These are phyloP conservation scores for Aspergillus aculeatus DNA, from an alignment of 2,329 filamentous ascomycete species.

Conservation along the genomic window DNA sequence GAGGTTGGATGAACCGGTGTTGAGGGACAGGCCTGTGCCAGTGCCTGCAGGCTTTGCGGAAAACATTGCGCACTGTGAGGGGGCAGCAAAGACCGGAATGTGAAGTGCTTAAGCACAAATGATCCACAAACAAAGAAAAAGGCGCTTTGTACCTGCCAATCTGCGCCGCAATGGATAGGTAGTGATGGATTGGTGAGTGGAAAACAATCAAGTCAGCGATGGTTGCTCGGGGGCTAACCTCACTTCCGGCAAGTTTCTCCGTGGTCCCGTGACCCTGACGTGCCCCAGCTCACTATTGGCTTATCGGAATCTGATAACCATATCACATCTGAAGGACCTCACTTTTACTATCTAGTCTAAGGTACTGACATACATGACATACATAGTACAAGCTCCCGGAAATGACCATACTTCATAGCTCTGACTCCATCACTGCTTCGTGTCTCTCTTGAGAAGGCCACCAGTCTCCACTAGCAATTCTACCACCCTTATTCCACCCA, in stretches of 20 bases:
- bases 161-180: neutral
- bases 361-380: too few relatives aligned
- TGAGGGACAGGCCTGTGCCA: constrained; percentile 50
- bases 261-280: neutral
- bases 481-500: too few relatives aligned
- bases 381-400: too few relatives aligned
- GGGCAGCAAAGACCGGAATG: neutral
- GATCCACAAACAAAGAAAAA: neutral
- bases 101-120: neutral
- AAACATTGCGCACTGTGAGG: constrained; percentile 30
- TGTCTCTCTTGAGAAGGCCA: too few relatives aligned
- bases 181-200: neutral
- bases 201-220: neutral
- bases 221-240: neutral
- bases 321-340: neutral
- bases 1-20: constrained; percentile 51
- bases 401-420: too few relatives aligned
- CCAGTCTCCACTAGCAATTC: too few relatives aligned
- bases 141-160: constrained; percentile 2
- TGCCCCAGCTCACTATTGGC: neutral
- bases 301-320: constrained; percentile 1
- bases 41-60: constrained; percentile 35
- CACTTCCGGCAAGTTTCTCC: neutral
- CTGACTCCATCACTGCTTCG: too few relatives aligned
- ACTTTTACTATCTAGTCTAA: too few relatives aligned